Evolutionary conservation across 176 grass and related monocot species (phyloP), one percentile per base, ranked within the genome.

Genomic region (Raddia distichophylla): DNA sequence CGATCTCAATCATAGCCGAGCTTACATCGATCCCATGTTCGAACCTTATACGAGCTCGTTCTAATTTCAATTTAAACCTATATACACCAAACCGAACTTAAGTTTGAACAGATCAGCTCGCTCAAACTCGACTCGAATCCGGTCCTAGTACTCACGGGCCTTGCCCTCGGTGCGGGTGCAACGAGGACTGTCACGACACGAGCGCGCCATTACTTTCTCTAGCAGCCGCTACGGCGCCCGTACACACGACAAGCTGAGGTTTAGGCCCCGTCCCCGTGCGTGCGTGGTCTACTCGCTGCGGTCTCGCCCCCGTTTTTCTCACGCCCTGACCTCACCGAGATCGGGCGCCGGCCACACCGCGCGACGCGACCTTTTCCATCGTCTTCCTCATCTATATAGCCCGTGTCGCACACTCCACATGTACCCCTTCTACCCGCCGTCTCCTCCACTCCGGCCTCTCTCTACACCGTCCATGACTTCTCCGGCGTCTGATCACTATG

Each of bases 261-360:
- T 27, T 2, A 4, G 20, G 14, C 10, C 52, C 66, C 5, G 65
- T 61, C 5, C 8, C 8, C 11, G 55, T 27, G 57, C 78, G 65
- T 69, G 78, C 77, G 51, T 16, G 78, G 64, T 69, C 37, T 32
- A 47, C 52, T 58, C 53, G 8, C 34, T 6, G 0, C 37, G 3
- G 37, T 40, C 32, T 71, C n/a, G 18, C 51, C 22, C 22, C 15
- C 6, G 40, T 79, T 85, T 85, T 68, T 35, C 67, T 64, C 32
- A 8, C 17, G 61, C 48, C 56, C 64, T 61, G 64, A 77, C 57
- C 40, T 51, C 74, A 85, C 27, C 5, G 83, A 78, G 61, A 85
- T 74, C 32, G 61, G 61, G 73, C 57, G 27, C 27, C 57, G 57
- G 2, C 18, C 27, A 27, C 70, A 1, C 1, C 50, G 6, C 27